Base-by-base conservation (phyloP, 257 asterid genomes). In the Przewalskia tangutica region DNA sequence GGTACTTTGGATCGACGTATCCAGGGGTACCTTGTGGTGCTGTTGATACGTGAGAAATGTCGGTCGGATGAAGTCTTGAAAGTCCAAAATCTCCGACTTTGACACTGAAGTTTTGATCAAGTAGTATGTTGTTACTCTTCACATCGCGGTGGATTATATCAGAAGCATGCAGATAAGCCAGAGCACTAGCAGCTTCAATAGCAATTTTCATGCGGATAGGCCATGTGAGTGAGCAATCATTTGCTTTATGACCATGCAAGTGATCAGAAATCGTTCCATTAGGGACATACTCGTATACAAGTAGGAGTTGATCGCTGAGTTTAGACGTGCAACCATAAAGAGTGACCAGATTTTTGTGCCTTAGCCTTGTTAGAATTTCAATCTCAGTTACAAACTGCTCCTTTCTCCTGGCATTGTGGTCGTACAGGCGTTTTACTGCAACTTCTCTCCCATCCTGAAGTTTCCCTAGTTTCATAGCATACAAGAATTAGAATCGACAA, bases 1-100 rank as follows among this genome's bases (percentile, higher is more conserved):
- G 73, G 60, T 82, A 82, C 77, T 82, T 68, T 42, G 85, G 85
- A 42, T 82, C 85, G 23, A 82, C 68, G 18, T 82, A 82, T 0
- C 85, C 85, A 46, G 85, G 85, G 46, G 85, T 82, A 6, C 85
- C 85, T 4, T 82, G 85, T 3, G 85, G 85, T 34, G 85, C 85
- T 11, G 85, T 82, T 34, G 85, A 82, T 51, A 82, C 40, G 16
- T 82, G 85, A 40, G 85, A 58, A 3, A 60, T 80, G 48, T 82
- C 76, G 11, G 20, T 38, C 4, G 66, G 82, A 46, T 44, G 38
- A 36, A 63, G 70, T 14, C 82, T 76, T 18, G 85, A 82, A 51
- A 82, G 85, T 18, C 82, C 85, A 36, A 82, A 82, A 76, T 82
- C 85, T 4, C 82, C 85, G 4, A 82, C 85, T 77, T 82, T 82